Evolutionary conservation across 306 rosid genomes (phyloP).

Genomic region (Pterocarpus santalinus): DNA sequence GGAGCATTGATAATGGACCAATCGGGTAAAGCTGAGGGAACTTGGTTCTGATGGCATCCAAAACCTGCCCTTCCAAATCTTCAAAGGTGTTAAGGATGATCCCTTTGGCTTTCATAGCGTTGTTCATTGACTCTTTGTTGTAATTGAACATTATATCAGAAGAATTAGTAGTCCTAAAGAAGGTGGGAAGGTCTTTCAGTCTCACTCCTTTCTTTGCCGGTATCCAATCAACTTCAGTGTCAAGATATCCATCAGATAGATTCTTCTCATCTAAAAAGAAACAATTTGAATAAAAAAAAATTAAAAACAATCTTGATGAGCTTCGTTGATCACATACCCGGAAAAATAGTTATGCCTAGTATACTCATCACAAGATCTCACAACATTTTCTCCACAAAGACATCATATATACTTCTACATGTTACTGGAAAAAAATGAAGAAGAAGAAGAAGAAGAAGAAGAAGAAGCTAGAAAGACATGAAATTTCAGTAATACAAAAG

Average conservation of each 20-base stretch:
- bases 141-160: conserved; percentile 50
- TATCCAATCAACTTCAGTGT: conserved; percentile 54
- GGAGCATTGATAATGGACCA: conserved; percentile 51
- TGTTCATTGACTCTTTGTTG: conserved; percentile 33
- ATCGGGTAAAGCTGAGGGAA: conserved; percentile 50
- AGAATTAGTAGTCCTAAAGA: conserved; percentile 46
- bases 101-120: conserved; percentile 46
- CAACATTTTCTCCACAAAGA: background rate
- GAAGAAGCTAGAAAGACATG: too few species aligned
- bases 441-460: too few species aligned
- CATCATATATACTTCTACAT: background rate
- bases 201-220: conserved; percentile 49
- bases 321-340: too few species aligned
- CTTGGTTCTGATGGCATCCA: conserved; percentile 42
- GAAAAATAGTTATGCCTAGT: background rate
- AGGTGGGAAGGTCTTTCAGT: conserved; percentile 51
- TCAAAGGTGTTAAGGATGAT: conserved; percentile 52
- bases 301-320: background rate
- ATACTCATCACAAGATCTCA: too few species aligned
- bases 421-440: too few species aligned
- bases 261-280: conserved; percentile 45
- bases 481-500: background rate
- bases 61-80: conserved; percentile 50
- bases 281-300: background rate
- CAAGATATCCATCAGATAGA: conserved; percentile 45